A percentile compares a stretch with the other conserved stretches of the same genome.
phyloP scores from a whole-genome alignment of 1,139 yeast genomes.

The Yamadazyma sp. region DNA sequence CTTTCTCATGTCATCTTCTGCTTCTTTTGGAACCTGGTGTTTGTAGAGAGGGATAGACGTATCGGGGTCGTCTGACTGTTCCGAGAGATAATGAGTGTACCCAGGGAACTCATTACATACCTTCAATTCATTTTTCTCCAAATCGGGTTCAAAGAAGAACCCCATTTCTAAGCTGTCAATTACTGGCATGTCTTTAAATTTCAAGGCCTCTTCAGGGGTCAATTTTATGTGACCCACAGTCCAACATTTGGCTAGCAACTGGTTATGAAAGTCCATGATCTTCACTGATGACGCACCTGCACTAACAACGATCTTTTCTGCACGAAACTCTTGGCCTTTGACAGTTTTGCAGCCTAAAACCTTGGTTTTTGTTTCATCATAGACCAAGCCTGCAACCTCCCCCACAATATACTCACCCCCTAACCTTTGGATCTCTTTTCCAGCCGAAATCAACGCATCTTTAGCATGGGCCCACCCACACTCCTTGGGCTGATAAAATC shows the following conservation, averaged over 20 bases:
- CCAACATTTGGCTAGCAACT: constrained; percentile 24
- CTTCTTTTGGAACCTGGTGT: constrained; percentile 3
- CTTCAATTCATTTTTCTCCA: constrained; percentile 7
- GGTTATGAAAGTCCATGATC: constrained; percentile 29
- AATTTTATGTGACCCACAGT: constrained; percentile 39
- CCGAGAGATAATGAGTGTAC: constrained; percentile 10
- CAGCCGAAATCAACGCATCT: constrained; percentile 11
- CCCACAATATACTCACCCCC: constrained; percentile 33
- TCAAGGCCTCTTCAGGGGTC: constrained; percentile 25
- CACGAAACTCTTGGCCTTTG: constrained; percentile 11
- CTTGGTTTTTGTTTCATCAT: constrained; percentile 8
- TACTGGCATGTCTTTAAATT: constrained; percentile 31
- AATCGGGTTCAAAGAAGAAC: constrained; percentile 25
- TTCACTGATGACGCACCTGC: constrained; percentile 35
- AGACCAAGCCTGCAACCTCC: constrained; percentile 16
- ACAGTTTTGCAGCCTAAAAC: constrained; percentile 7
- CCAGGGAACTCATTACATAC: constrained; percentile 16
- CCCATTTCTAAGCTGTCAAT: constrained; percentile 30
- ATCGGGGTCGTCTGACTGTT: constrained; percentile 4
- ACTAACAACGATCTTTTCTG: constrained; percentile 26
- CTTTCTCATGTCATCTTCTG: constrained; percentile 13
- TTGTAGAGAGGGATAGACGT: constrained; percentile 5
- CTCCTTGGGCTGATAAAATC: constrained; percentile 6
- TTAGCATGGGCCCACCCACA: constrained; percentile 17
- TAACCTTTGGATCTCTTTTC: constrained; percentile 21